Evolutionary conservation across 352 stramenopile genomes (phyloP).

Genomic region (Phytophthora fragariaefolia): DNA sequence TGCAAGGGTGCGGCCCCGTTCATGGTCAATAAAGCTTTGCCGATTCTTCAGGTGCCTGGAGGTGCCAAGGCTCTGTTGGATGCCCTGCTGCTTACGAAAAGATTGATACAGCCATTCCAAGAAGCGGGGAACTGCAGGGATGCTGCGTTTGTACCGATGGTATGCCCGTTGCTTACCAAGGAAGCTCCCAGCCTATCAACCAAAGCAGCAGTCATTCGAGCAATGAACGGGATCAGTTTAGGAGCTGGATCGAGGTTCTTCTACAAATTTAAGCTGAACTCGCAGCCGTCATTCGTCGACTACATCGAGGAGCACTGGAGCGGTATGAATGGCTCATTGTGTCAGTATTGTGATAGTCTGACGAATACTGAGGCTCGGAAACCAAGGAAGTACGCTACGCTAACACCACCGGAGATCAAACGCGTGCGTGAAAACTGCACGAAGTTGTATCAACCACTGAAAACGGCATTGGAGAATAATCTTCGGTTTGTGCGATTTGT

Average conservation of each 20-base stretch:
- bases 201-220: constrained; percentile 19
- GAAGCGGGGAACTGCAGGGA: constrained; percentile 2
- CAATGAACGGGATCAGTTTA: constrained; percentile 20
- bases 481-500: constrained; percentile 22
- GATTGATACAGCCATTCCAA: constrained; percentile 17
- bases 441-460: constrained; percentile 19
- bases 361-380: not conserved
- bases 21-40: constrained; percentile 14
- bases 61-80: constrained; percentile 11
- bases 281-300: no score
- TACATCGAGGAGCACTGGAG: constrained; percentile 30
- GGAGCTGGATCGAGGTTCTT: constrained; percentile 25
- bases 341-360: constrained; percentile 28
- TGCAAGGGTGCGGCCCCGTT: constrained; percentile 10
- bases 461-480: constrained; percentile 14
- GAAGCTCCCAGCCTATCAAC: not conserved
- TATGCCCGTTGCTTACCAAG: constrained; percentile 4
- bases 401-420: not conserved
- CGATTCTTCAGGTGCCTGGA: constrained; percentile 21
- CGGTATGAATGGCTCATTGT: constrained; percentile 11
- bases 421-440: constrained; percentile 12
- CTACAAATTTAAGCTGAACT: constrained; percentile 31
- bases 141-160: constrained; percentile 6
- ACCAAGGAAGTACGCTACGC: constrained; percentile 6
- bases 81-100: constrained; percentile 14